A percentile compares a stretch with the other conserved stretches of the same genome.
Evolutionary conservation across 768 basidiomycete genomes (phyloP).

Genomic region (Suillus luteus): DNA sequence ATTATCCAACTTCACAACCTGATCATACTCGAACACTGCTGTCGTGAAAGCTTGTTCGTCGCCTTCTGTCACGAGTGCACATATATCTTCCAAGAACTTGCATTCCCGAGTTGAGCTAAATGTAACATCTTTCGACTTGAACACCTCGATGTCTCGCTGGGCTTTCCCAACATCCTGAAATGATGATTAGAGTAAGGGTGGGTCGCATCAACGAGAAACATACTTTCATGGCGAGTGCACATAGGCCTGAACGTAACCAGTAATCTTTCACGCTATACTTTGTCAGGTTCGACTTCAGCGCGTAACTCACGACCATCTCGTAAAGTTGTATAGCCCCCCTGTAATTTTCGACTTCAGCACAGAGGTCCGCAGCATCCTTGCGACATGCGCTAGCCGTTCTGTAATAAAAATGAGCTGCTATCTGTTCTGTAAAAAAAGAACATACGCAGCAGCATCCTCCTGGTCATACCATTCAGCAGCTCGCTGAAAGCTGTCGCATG

Average conservation of each 20-base stretch:
- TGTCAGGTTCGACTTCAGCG: constrained; percentile 80
- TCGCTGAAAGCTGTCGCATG: constrained; percentile 87
- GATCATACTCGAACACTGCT: constrained; percentile 90
- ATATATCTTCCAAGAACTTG: constrained; percentile 78
- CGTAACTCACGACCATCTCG: constrained; percentile 86
- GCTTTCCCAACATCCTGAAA: constrained; percentile 82
- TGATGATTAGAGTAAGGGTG: constrained; percentile 13
- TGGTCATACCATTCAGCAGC: constrained; percentile 98
- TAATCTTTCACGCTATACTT: constrained; percentile 99
- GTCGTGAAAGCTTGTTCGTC: constrained; percentile 76
- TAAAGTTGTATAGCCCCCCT: constrained; percentile 84
- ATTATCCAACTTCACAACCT: constrained; percentile 89
- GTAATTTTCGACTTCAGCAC: constrained; percentile 87
- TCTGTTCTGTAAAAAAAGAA: constrained; percentile 14
- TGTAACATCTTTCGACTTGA: constrained; percentile 78
- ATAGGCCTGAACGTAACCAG: constrained; percentile 86
- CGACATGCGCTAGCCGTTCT: constrained; percentile 96
- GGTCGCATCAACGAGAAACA: constrained; percentile 29
- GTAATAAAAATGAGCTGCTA: constrained; percentile 10
- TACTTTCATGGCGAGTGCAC: constrained; percentile 86
- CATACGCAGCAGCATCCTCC: constrained; percentile 95
- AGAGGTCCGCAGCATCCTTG: constrained; percentile 95
- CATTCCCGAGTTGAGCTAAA: constrained; percentile 90
- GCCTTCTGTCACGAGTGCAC: constrained; percentile 74
- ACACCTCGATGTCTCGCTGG: constrained; percentile 75